Percentiles rank a stretch among this genome's conserved stretches.
Evolutionary conservation across 106 monocot species (phyloP).

Genomic region (Dactylorhiza incarnata): DNA sequence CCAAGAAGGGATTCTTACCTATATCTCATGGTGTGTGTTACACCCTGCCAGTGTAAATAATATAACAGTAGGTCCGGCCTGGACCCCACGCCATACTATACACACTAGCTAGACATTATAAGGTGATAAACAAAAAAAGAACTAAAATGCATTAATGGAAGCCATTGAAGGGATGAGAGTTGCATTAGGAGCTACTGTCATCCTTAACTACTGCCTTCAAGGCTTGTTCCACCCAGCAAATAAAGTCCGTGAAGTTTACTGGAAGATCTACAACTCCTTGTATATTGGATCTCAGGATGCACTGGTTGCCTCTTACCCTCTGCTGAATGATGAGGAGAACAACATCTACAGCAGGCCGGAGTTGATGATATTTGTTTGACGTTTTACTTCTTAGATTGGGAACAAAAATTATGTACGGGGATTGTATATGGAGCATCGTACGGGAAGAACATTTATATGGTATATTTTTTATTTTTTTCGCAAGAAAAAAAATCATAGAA

Average conservation of each 20-base stretch:
- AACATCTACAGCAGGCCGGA: constrained; percentile 78
- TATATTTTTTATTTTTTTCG: too few relatives aligned
- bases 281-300: constrained; percentile 96
- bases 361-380: constrained; percentile 70
- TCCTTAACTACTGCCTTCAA: constrained; percentile 94
- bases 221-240: constrained; percentile 94
- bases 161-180: constrained; percentile 99
- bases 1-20: too few relatives aligned
- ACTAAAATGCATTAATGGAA: constrained; percentile 99
- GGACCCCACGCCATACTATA: too few relatives aligned
- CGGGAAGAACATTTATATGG: too few relatives aligned
- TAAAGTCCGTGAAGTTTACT: constrained; percentile 95
- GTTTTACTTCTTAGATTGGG: background rate
- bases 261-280: constrained; percentile 97
- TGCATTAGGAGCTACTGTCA: constrained; percentile 73
- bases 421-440: too few relatives aligned
- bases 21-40: too few relatives aligned
- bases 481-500: too few relatives aligned
- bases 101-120: too few relatives aligned
- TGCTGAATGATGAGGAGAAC: constrained; percentile 58
- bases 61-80: too few relatives aligned
- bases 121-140: too few relatives aligned
- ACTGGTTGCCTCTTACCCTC: constrained; percentile 85
- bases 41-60: too few relatives aligned
- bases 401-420: too few relatives aligned